phyloP scores from a whole-genome alignment of 2,329 filamentous ascomycete species.

The Phialophora chinensis region DNA sequence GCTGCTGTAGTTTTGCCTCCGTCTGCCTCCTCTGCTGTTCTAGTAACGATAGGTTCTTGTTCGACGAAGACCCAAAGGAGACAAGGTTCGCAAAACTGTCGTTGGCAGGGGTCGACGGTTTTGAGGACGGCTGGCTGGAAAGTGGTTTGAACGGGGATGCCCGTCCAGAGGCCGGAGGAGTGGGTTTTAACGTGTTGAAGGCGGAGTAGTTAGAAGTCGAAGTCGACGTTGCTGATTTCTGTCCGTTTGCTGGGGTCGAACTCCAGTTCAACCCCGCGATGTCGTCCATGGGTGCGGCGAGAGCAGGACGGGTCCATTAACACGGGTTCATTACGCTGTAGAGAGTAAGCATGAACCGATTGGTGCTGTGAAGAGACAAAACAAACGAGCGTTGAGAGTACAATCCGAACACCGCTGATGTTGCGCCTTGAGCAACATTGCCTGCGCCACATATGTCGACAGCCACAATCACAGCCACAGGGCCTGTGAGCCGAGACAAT shows the following conservation, averaged over 20 bases:
- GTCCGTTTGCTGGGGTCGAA: conserved; percentile 44
- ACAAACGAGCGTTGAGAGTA: neutral
- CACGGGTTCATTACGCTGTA: neutral
- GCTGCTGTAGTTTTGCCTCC: conserved; percentile 76
- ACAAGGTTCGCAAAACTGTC: conserved; percentile 67
- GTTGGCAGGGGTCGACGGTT: conserved; percentile 50
- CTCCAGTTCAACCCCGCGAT: conserved; percentile 55
- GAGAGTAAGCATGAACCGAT: neutral
- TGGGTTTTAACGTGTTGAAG: conserved; percentile 47
- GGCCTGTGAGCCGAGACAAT: neutral
- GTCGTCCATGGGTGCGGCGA: conserved; percentile 51
- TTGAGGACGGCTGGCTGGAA: conserved; percentile 45
- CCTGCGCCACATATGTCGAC: conserved; percentile 13
- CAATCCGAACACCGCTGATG: conserved; percentile 6
- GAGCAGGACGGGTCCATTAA: conserved; percentile 16
- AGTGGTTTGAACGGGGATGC: conserved; percentile 51
- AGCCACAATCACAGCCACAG: conserved; percentile 19
- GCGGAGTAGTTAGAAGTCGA: conserved; percentile 45
- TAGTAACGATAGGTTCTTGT: conserved; percentile 71
- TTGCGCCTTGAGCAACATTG: neutral
- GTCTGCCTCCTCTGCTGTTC: conserved; percentile 72
- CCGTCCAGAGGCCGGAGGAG: conserved; percentile 49
- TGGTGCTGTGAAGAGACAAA: neutral
- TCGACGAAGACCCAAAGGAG: conserved; percentile 62
- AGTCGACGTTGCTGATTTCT: conserved; percentile 48